Evolutionary conservation across 495 filamentous ascomycete genomes (phyloP).

Genomic region (Pyronema omphalodes): DNA sequence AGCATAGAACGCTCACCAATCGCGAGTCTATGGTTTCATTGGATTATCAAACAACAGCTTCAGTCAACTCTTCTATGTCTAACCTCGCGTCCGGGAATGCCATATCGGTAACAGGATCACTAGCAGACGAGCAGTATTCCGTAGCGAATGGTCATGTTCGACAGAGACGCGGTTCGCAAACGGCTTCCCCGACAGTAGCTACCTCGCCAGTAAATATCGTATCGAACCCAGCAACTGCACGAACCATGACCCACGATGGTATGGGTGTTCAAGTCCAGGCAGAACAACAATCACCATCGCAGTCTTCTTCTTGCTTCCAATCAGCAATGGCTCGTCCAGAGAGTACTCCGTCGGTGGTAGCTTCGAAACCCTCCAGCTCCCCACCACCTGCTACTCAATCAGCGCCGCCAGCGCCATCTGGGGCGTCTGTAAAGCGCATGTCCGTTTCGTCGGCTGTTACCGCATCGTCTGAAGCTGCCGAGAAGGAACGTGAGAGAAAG

Average conservation of each 20-base stretch:
- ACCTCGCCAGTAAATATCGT: constrained; percentile 23
- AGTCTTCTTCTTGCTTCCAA: background rate
- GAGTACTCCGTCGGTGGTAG: background rate
- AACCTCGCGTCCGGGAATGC: constrained; percentile 8
- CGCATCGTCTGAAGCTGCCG: constrained; percentile 24
- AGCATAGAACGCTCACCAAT: background rate
- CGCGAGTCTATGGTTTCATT: background rate
- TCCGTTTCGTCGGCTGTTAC: constrained; percentile 17
- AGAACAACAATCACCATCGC: background rate
- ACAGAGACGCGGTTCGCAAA: constrained; percentile 7
- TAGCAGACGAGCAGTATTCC: constrained; percentile 4
- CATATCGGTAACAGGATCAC: background rate
- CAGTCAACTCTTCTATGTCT: background rate
- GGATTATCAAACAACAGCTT: background rate
- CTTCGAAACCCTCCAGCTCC: background rate
- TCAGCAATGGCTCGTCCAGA: background rate
- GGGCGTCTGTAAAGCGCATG: constrained; percentile 13
- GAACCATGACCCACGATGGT: constrained; percentile 18
- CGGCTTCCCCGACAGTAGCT: constrained; percentile 15
- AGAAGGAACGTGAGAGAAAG: constrained; percentile 13
- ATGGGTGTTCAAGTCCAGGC: constrained; percentile 19
- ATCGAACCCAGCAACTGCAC: constrained; percentile 19
- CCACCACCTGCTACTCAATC: background rate
- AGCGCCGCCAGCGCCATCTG: constrained; percentile 2
- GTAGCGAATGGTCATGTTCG: constrained; percentile 3